Base-by-base conservation (phyloP, 2,329 filamentous ascomycete genomes). In the Pseudofabraea citricarpa region DNA sequence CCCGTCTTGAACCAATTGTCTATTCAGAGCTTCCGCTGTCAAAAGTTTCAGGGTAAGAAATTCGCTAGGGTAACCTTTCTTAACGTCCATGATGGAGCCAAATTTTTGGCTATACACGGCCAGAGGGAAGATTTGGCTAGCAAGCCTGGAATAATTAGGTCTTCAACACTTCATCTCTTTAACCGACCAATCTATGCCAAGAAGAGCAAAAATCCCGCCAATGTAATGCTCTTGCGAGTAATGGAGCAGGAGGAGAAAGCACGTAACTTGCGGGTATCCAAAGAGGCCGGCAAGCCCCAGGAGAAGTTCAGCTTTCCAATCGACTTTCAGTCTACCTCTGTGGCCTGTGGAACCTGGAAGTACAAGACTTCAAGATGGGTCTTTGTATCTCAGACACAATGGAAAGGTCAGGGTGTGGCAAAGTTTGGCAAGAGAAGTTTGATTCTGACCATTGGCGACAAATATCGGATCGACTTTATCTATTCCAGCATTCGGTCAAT, bases 41-140 rank as follows among this genome's bases (percentile, higher is more conserved):
- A 68, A 23, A 76, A 75, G 49, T 55, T 62, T 4, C 54, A 47
- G 12, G 58, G 54, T 24, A 72, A 68, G 43, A 47, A 49, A 5
- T 65, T 63, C 49, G 75, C 68, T 0, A 64, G 60, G 10, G 49
- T 79, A 31, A 75, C 73, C 0, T 65, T 79, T 18, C 63, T 71
- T 1, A 60, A 66, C 42, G 18, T 37, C 2, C 40, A 49, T 1
- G 66, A 70, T 16, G 73, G 62, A 0, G 45, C 63, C n/a, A 49
- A 33, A 2, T 78, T 79, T 51, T 56, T 78, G 5, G 40, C 50
- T 0, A 22, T 45, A 3, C 51, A 65, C 47, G 63, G 63, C 3
- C 49, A 41, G 29, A 20, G 19, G 19, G 22, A 24, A 38, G 4
- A 9, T 12, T 3, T 10, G 18, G 26, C 38, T n/a, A 29, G 21